Base-by-base conservation (phyloP, 139 green algal genomes). In the Gonium pectorale region DNA sequence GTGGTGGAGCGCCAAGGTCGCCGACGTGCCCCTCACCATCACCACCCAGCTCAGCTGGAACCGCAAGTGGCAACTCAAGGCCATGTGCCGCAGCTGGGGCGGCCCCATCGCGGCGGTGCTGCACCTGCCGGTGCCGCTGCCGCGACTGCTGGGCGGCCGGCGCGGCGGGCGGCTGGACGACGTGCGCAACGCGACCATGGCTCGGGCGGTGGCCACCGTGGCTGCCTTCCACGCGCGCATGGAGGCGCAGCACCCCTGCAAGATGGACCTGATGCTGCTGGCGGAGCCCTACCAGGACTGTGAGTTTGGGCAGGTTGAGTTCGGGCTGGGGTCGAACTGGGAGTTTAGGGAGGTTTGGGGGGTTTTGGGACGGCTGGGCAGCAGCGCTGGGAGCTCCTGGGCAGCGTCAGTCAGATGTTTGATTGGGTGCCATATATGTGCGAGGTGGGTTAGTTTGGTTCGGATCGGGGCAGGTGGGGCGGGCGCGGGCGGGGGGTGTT, bases 251-350 rank as follows among this genome's bases (percentile, higher is more conserved):
- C 35, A 69, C 22, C 38, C 73, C 73, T 81, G 73, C 68, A 88
- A 87, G 71, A 37, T 88, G 78, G 93, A 97, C 86, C 72, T 96
- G 37, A 87, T 88, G 41, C 75, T 95, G 54, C 75, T 95, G 19
- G 85, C 90, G 40, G 89, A 96, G 33, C 70, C 96, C 59, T 83
- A 62, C 68, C 83, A 62, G 35, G 93, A 94, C 51, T 94, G 96
- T 78, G 92, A 95, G 86, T 94, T 21, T 1, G 33, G 51, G 33
- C 0, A 8, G 33, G 33, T 33, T 33, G 5, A 54, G 31, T 3
- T 31, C 2, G n/a, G 49, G 71, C 21, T n/a, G n/a, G n/a, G n/a
- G n/a, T n/a, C n/a, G n/a, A n/a, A n/a, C n/a, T n/a, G n/a, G n/a
- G n/a, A n/a, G n/a, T n/a, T n/a, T n/a, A n/a, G n/a, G n/a, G n/a